Evolutionary conservation across 1,139 yeast species (phyloP).

Genomic region (Yamadazyma buinensis): DNA sequence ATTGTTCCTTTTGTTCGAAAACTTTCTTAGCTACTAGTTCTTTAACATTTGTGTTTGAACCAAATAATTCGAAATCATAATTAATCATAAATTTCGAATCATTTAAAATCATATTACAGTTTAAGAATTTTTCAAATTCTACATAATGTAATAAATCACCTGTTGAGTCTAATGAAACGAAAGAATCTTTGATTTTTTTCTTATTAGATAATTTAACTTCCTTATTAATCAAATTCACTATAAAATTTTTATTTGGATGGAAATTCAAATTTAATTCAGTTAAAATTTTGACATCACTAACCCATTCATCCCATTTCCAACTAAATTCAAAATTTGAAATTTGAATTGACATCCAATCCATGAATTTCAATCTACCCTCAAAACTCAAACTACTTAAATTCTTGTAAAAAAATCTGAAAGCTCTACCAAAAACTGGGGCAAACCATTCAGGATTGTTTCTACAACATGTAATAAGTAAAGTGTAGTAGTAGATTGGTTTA

Average conservation of each 20-base stretch:
- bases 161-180: constrained; percentile 48
- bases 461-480: constrained; percentile 88
- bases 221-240: constrained; percentile 75
- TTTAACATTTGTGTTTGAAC: constrained; percentile 24
- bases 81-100: constrained; percentile 26
- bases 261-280: constrained; percentile 24
- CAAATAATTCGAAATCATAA: constrained; percentile 38
- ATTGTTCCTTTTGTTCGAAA: constrained; percentile 28
- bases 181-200: constrained; percentile 67
- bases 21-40: constrained; percentile 26
- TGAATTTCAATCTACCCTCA: constrained; percentile 67
- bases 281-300: constrained; percentile 44
- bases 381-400: constrained; percentile 67
- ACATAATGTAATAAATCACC: constrained; percentile 29
- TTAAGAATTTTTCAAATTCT: constrained; percentile 65
- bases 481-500: constrained; percentile 74
- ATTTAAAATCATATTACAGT: constrained; percentile 34
- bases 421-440: constrained; percentile 95
- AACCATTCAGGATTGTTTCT: constrained; percentile 82
- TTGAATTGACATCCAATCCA: constrained; percentile 94
- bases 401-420: constrained; percentile 77
- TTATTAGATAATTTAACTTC: constrained; percentile 76
- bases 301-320: constrained; percentile 99
- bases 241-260: constrained; percentile 75
- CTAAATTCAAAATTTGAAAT: constrained; percentile 90